Evolutionary conservation across 2,329 filamentous ascomycete genomes (phyloP).

Genomic region (Alternaria hordeiaustralica): DNA sequence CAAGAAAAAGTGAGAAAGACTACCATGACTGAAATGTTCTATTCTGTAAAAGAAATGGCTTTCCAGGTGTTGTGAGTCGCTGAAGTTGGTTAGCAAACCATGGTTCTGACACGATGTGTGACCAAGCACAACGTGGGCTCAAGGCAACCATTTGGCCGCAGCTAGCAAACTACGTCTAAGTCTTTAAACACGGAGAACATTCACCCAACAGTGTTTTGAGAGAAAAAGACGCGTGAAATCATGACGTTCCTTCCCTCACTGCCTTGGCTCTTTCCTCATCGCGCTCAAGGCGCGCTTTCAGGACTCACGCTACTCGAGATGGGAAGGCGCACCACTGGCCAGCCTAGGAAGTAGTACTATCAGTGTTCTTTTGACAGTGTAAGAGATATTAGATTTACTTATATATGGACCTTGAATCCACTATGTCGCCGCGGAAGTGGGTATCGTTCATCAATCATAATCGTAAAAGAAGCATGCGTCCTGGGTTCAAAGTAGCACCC

Average conservation of each 20-base stretch:
- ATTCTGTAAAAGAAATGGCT: not conserved
- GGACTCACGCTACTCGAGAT: not conserved
- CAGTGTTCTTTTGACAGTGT: too few species aligned
- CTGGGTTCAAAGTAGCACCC: constrained; percentile 36
- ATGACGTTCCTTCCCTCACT: not conserved
- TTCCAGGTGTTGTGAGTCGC: not conserved
- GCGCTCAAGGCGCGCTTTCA: too few species aligned
- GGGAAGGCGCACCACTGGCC: not conserved
- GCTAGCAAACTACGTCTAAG: not conserved
- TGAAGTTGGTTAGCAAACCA: not conserved
- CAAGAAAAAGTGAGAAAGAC: too few species aligned
- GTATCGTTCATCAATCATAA: constrained; percentile 12
- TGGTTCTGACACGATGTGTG: not conserved
- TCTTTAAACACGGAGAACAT: not conserved
- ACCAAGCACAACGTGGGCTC: not conserved
- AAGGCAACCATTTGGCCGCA: not conserved
- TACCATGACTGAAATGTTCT: not conserved
- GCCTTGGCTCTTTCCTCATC: not conserved
- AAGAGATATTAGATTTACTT: not conserved
- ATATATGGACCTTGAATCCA: not conserved
- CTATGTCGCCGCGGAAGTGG: not conserved
- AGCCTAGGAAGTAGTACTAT: too few species aligned
- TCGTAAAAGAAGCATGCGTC: not conserved
- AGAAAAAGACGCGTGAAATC: too few species aligned
- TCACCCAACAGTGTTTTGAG: not conserved